Evolutionary conservation across 345 rosid genomes (phyloP).

Genomic region (Acer campestre): DNA sequence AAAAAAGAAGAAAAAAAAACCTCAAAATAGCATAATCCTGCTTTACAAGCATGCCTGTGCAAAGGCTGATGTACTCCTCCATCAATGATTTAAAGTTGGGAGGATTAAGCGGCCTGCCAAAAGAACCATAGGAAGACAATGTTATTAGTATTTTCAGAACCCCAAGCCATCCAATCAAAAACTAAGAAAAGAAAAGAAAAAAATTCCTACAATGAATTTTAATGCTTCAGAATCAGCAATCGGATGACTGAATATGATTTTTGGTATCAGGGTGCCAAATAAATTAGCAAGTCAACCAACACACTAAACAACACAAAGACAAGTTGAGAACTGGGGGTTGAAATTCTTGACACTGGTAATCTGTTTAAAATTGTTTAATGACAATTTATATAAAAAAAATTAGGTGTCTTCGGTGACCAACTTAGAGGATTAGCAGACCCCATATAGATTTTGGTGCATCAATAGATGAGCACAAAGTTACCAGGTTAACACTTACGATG

Average conservation of each 20-base stretch:
- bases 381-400: no score
- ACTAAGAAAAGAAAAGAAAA: not conserved
- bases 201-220: not conserved
- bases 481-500: no score
- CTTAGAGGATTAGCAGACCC: no score
- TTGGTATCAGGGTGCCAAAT: not conserved
- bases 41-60: conserved; percentile 54
- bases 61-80: conserved; percentile 73
- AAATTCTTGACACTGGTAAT: not conserved
- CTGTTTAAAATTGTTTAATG: not conserved
- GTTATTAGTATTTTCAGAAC: not conserved
- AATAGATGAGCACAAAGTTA: no score
- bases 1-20: conserved; percentile 13
- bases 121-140: not conserved
- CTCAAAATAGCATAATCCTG: not conserved
- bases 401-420: no score
- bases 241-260: not conserved
- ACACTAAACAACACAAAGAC: not conserved
- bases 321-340: not conserved
- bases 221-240: not conserved
- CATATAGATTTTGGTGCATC: no score
- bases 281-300: not conserved
- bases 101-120: conserved; percentile 71
- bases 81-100: conserved; percentile 48
- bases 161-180: not conserved